phyloP scores from a whole-genome alignment of 2,329 filamentous ascomycete genomes.

The Colletotrichum sp. region DNA sequence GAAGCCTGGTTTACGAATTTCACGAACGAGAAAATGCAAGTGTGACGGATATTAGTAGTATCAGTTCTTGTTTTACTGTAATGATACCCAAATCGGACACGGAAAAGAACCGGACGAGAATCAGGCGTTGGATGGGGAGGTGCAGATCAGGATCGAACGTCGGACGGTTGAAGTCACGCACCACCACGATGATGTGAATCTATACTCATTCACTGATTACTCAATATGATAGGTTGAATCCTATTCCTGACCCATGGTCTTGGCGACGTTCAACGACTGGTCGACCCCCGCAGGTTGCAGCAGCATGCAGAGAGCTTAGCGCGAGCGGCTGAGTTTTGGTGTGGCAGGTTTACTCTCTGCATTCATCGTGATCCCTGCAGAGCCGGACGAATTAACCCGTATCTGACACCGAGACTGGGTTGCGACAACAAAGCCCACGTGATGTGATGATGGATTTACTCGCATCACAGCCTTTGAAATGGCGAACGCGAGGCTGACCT shows the following conservation, averaged over 20 bases:
- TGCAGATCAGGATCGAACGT: neutral
- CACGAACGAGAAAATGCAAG: neutral
- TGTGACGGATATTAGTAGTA: neutral
- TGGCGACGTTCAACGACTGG: neutral
- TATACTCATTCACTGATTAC: neutral
- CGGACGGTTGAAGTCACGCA: neutral
- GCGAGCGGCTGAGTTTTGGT: slow-evolving; percentile 1
- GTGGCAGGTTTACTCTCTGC: neutral
- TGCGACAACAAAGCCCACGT: neutral
- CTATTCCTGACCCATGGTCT: neutral
- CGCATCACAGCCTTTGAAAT: neutral
- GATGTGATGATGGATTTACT: neutral
- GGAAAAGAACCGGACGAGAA: neutral
- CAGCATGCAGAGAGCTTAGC: neutral
- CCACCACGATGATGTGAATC: neutral
- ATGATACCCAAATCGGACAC: slow-evolving; percentile 14
- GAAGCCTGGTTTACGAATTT: neutral
- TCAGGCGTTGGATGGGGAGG: neutral
- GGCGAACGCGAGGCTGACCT: neutral
- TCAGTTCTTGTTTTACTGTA: slow-evolving; percentile 11
- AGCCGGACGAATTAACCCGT: neutral
- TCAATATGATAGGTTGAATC: neutral
- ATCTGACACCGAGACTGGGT: neutral
- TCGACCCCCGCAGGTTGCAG: neutral
- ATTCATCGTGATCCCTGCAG: neutral